Evolutionary conservation across 2,329 filamentous ascomycete species (phyloP).

Genomic region (Monilinia fructicola): DNA sequence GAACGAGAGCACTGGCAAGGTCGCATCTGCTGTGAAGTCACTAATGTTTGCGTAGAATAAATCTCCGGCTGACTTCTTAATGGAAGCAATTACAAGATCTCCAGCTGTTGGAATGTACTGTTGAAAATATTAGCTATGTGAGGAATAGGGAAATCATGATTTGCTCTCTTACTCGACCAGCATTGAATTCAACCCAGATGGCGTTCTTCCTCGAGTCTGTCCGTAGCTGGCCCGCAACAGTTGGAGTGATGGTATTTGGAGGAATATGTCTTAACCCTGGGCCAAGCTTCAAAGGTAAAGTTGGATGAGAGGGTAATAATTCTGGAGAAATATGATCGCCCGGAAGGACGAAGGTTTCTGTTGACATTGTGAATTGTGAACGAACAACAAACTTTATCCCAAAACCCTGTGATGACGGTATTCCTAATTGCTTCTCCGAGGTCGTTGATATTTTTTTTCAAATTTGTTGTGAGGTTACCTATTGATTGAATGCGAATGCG

Average conservation of each 20-base stretch:
- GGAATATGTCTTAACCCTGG: slow-evolving; percentile 81
- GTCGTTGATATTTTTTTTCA: background rate
- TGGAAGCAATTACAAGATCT: slow-evolving; percentile 85
- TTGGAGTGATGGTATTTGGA: slow-evolving; percentile 68
- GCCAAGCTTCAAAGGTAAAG: slow-evolving; percentile 74
- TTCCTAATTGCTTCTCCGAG: slow-evolving; percentile 2
- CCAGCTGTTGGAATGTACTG: slow-evolving; percentile 78
- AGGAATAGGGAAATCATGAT: background rate
- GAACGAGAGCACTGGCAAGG: slow-evolving; percentile 87
- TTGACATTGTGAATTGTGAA: slow-evolving; percentile 31
- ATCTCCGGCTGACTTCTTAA: slow-evolving; percentile 74
- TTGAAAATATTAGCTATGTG: slow-evolving; percentile 29
- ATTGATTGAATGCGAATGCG: background rate
- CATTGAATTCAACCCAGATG: slow-evolving; percentile 71
- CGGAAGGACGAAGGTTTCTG: slow-evolving; percentile 69
- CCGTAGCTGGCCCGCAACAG: slow-evolving; percentile 65
- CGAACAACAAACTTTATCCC: background rate
- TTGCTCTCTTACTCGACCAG: slow-evolving; percentile 59
- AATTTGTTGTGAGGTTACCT: background rate
- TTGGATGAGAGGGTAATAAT: slow-evolving; percentile 65
- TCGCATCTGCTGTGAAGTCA: slow-evolving; percentile 60
- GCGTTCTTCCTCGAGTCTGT: slow-evolving; percentile 72
- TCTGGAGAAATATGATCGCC: slow-evolving; percentile 71
- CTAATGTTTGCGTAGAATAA: slow-evolving; percentile 78
- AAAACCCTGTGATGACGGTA: background rate